A percentile compares a stretch with the other conserved stretches of the same genome.
phyloP scores from a whole-genome alignment of 257 asterid genomes.

The Solanum gracilifrons region DNA sequence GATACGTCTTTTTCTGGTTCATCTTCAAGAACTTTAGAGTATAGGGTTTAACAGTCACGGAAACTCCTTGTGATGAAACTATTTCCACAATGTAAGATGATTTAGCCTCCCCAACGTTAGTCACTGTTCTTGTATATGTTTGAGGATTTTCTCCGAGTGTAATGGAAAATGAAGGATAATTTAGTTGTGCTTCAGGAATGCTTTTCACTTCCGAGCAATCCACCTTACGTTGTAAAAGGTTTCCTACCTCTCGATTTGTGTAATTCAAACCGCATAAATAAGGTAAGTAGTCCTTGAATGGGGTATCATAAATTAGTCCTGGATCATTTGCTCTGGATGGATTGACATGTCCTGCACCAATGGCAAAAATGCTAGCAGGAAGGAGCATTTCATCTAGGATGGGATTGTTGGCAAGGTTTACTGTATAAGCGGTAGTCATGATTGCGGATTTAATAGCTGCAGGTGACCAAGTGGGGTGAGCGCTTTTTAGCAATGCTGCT shows the following conservation, averaged over 20 bases:
- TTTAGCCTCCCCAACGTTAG: conserved; percentile 24
- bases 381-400: conserved; percentile 22
- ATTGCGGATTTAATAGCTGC: conserved; percentile 46
- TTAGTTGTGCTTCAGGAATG: conserved; percentile 16
- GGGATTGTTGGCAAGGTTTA: conserved; percentile 7
- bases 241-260: conserved; percentile 11
- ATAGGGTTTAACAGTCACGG: conserved; percentile 19
- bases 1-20: conserved; percentile 16
- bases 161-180: conserved; percentile 16
- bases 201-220: conserved; percentile 7
- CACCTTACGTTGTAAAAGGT: conserved; percentile 5
- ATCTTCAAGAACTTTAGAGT: conserved; percentile 4
- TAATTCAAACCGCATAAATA: conserved; percentile 41
- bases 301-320: conserved; percentile 36
- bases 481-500: conserved; percentile 31
- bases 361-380: conserved; percentile 21
- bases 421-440: conserved; percentile 36
- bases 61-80: conserved; percentile 12
- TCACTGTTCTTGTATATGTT: conserved; percentile 27
- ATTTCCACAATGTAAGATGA: conserved; percentile 15
- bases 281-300: conserved; percentile 28
- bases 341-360: conserved; percentile 41
- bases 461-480: conserved; percentile 40
- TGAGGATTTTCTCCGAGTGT: background rate
- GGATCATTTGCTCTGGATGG: conserved; percentile 33